Evolutionary conservation across 495 filamentous ascomycete species (phyloP), one percentile per base, ranked within the genome.

Genomic region (Trichoderma erinaceum): DNA sequence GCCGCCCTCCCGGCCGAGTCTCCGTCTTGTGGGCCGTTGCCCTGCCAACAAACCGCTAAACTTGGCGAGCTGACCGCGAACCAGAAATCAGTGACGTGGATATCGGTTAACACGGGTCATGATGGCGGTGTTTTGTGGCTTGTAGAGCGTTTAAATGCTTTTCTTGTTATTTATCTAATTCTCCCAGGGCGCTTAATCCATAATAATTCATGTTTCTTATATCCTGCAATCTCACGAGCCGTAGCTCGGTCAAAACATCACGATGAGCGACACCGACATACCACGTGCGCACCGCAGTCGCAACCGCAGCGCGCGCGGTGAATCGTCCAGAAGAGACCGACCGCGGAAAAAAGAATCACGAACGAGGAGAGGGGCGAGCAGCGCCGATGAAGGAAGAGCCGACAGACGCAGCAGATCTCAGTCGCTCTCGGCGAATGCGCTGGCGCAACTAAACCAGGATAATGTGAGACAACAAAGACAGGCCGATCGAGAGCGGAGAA

Each of bases 371-470:
- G 56, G 23, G 15, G 56, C 25, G 73, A 73, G 7, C 74, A 73
- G 66, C 71, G 71, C 50, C 1, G 71, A 65, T 46, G 64, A 66
- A 71, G 72, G 63, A 64, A 68, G 64, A 29, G 67, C 68, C 35
- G 70, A 68, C 44, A 32, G 64, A 12, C 56, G 56, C 56, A 61
- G 56, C 56, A 70, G 69, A 44, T 69, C 73, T 41, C 75, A 76
- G 61, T 69, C 73, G 6, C 73, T 86, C 41, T 86, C 84, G 41
- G 82, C 83, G 13, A 85, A 87, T 67, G 83, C 88, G 10, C 74
- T 91, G 68, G 88, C 88, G 18, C 82, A 83, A 71, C 73, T 91
- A 48, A 82, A 89, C 69, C 78, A 82, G n/a, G 76, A 84, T 38
- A 87, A 89, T 71, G 79, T 83, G 38, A 71, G 76, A 58, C 67